Conservation (phyloP, 2,329 filamentous ascomycete genomes). For the Pseudogymnoascus sp. region DNA sequence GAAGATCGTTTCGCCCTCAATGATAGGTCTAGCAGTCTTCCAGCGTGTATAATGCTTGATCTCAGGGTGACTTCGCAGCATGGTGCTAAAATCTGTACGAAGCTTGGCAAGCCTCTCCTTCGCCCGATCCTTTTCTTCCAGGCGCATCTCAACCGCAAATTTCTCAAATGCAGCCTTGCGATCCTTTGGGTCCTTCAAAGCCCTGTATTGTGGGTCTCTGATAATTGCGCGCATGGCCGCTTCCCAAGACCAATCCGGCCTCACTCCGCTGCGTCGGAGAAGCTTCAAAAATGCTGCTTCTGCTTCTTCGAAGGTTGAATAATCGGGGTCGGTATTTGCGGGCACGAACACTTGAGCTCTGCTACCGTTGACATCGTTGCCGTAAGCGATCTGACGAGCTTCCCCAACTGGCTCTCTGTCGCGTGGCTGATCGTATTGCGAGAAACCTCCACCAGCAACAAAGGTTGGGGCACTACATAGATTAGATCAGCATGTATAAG, state of each 20-base stretch:
- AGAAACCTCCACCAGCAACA: constrained; percentile 37
- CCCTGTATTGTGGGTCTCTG: constrained; percentile 86
- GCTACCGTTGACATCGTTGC: constrained; percentile 43
- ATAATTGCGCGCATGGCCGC: constrained; percentile 80
- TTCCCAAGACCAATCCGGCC: constrained; percentile 89
- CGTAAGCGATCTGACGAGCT: constrained; percentile 52
- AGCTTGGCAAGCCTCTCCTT: constrained; percentile 90
- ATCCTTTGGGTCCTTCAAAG: constrained; percentile 87
- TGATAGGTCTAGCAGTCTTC: constrained; percentile 91
- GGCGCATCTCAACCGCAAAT: constrained; percentile 81
- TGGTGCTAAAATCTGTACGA: constrained; percentile 86
- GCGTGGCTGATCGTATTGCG: constrained; percentile 30
- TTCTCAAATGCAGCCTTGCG: constrained; percentile 89
- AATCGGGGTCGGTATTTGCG: constrained; percentile 68
- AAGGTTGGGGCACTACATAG: constrained; percentile 34
- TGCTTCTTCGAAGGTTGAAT: constrained; percentile 74
- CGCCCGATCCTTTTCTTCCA: constrained; percentile 89
- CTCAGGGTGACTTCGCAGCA: constrained; percentile 93
- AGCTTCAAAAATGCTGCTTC: constrained; percentile 91
- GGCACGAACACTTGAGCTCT: constrained; percentile 55
- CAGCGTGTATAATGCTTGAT: constrained; percentile 96
- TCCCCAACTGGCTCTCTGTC: constrained; percentile 43
- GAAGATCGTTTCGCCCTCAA: constrained; percentile 93
- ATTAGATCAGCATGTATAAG: constrained; percentile 14
- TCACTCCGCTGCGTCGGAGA: constrained; percentile 75